Conservation (phyloP, 2,329 filamentous ascomycete species). For the Xylariaceae sp. region DNA sequence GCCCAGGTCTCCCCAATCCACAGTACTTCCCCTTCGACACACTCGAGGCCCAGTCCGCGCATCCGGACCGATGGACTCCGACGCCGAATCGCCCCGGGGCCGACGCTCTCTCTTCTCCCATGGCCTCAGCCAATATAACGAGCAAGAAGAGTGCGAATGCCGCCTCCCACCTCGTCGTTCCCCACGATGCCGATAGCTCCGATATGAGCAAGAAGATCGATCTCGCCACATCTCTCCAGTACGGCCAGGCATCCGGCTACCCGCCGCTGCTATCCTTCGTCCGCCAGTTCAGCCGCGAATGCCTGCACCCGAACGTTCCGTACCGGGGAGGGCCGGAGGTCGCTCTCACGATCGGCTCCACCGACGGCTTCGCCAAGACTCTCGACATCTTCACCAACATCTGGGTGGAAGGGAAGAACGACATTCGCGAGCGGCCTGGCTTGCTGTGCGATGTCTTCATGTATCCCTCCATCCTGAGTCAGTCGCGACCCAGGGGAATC, state of each 20-base stretch:
- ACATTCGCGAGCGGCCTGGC: slow-evolving; percentile 64
- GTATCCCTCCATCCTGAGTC: slow-evolving; percentile 71
- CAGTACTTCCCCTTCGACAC: slow-evolving; percentile 87
- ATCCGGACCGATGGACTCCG: slow-evolving; percentile 67
- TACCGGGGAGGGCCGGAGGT: slow-evolving; percentile 73
- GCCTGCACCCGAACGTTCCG: slow-evolving; percentile 75
- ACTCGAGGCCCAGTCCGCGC: slow-evolving; percentile 73
- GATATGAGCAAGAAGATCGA: slow-evolving; percentile 69
- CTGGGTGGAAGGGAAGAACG: slow-evolving; percentile 65
- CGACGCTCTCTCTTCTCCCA: slow-evolving; percentile 26
- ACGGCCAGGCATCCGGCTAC: slow-evolving; percentile 77
- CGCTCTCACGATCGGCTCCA: slow-evolving; percentile 73
- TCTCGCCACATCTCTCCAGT: slow-evolving; percentile 75
- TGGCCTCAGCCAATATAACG: slow-evolving; percentile 3
- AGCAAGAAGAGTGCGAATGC: slow-evolving; percentile 22
- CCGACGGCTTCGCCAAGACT: slow-evolving; percentile 77
- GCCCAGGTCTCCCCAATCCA: slow-evolving; percentile 68
- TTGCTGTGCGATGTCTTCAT: slow-evolving; percentile 74
- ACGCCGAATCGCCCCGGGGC: slow-evolving; percentile 54
- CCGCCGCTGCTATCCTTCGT: slow-evolving; percentile 73
- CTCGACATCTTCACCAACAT: slow-evolving; percentile 70
- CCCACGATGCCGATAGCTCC: slow-evolving; percentile 43
- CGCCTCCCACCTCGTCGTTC: slow-evolving; percentile 59
- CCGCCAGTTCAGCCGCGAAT: slow-evolving; percentile 67
- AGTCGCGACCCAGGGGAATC: slow-evolving; percentile 61